Base-by-base conservation (phyloP, 208 protist genomes). In the Strigomonas galati region DNA sequence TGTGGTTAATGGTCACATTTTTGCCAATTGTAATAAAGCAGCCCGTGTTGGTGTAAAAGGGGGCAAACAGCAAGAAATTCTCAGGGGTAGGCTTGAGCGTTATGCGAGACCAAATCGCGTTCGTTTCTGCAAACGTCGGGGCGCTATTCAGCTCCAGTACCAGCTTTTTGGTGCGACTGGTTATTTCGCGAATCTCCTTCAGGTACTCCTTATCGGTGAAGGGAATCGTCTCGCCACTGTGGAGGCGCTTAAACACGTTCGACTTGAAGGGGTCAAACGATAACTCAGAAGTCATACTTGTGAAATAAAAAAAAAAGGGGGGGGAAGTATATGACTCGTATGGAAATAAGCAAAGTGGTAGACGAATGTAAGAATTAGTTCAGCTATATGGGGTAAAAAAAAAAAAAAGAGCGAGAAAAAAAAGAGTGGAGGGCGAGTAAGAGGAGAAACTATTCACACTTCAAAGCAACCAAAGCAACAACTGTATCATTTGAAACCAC, bases 1-100 rank as follows among this genome's bases (percentile, higher is more conserved):
- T 62, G 64, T 80, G 91, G 56, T 94, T 92, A 9, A 81, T 43
- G 67, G 82, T 85, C 28, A 92, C 72, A 54, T 67, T 60, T 17
- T 82, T 67, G 9, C 85, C 85, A 17, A 91, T 10, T 10, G 61
- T 55, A 23, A 91, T 89, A 72, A 95, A 37, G 43, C 27, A 26
- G 6, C 40, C 37, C 40, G 30, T n/a, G 27, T 67, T 71, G 24
- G 55, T 65, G 43, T 32, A 67, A 32, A 72, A 70, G 49, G 59
- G 60, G 31, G 49, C 5, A 53, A 55, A 65, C 15, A 63, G 7
- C n/a, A 9, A 28, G 23, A 30, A 21, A 1, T 10, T 31, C 19
- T 23, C 9, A 5, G 40, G 37, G 2, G 53, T 17, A 5, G 58
- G 58, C 37, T 46, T 63, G 9, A 9, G 37, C 15, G 53, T 30